Evolutionary conservation across 2,329 filamentous ascomycete species (phyloP), one percentile per base, ranked within the genome.

Genomic region (Myriosclerotinia curreyana): DNA sequence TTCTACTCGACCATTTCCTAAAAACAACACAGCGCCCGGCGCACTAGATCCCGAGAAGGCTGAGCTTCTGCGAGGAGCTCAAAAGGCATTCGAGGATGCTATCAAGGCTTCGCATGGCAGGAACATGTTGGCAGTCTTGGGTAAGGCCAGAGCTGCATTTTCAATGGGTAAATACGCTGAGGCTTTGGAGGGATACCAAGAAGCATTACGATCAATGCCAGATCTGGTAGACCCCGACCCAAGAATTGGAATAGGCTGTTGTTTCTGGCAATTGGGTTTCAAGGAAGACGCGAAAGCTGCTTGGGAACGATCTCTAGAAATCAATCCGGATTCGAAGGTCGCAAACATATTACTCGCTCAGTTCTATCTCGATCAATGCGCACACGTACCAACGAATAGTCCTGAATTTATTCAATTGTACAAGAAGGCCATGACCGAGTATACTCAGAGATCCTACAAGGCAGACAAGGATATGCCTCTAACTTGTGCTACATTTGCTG

Each of bases 1-100:
- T 38, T 96, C 95, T 0, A 80, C 96, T 20, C 90, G 92, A 73
- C 83, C 86, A 0, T 91, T 90, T 0, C 85, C 90, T 2, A 92
- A 91, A 70, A 58, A 58, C 28, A 58, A 58, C 31, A 58, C 55
- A 20, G 55, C 42, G 15, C 78, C 84, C 1, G 80, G 83, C 6
- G 83, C 81, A 11, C 80, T 88, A 49, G 89, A 93, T 69, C 85
- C 86, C 2, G 92, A 96, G 60, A 75, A 86, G 74, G 83, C 87
- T 59, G 92, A 97, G 70, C 87, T 92, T 48, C 78, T 97, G 67
- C 91, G 92, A 70, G 87, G 90, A 67, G 93, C 95, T 1, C 81
- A 94, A 67, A 97, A 96, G 77, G 92, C 91, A 67, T 99, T 99
- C 74, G 95, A 99, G 69, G 94, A 98, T 75, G 92, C 94, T 3